Percentiles rank a stretch among this genome's conserved stretches.
Conservation (phyloP, 2,329 filamentous ascomycete genomes). For the Rhynchosporium graminicola region DNA sequence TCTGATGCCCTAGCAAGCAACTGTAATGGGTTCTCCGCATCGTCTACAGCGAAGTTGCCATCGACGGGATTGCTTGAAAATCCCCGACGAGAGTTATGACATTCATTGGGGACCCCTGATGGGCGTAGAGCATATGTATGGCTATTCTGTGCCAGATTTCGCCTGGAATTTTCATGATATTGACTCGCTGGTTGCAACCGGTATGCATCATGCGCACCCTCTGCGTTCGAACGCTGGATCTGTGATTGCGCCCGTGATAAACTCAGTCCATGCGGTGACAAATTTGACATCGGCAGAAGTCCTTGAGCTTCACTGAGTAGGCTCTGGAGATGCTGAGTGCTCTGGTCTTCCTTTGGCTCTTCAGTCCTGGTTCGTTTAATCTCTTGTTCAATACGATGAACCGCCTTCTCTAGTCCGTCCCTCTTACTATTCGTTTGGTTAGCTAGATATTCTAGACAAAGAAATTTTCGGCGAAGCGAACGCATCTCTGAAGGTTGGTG, state of each 20-base stretch:
- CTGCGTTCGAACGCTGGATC: not conserved
- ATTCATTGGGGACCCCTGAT: not conserved
- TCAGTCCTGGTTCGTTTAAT: constrained; percentile 52
- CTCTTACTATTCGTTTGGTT: constrained; percentile 58
- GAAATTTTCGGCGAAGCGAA: not conserved
- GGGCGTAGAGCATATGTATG: constrained; percentile 9
- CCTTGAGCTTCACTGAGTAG: constrained; percentile 52
- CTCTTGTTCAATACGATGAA: constrained; percentile 74
- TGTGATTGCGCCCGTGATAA: not conserved
- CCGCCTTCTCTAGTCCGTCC: constrained; percentile 71
- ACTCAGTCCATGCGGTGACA: not conserved
- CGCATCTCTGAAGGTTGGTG: too few relatives aligned
- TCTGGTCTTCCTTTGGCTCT: constrained; percentile 46
- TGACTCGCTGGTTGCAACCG: not conserved
- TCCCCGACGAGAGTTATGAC: not conserved
- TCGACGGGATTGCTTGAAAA: constrained; percentile 33
- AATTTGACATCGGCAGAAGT: constrained; percentile 36
- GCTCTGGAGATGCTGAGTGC: constrained; percentile 48
- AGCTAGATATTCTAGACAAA: constrained; percentile 16
- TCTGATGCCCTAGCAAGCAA: constrained; percentile 72
- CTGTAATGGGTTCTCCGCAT: constrained; percentile 74
- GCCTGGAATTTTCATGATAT: not conserved
- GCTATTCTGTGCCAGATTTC: not conserved
- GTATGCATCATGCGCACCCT: not conserved
- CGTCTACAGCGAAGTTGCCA: constrained; percentile 63